These are phyloP conservation scores for Ajuga chamaepitys DNA, from an alignment of 257 asterid species.

Conservation along the genomic window DNA sequence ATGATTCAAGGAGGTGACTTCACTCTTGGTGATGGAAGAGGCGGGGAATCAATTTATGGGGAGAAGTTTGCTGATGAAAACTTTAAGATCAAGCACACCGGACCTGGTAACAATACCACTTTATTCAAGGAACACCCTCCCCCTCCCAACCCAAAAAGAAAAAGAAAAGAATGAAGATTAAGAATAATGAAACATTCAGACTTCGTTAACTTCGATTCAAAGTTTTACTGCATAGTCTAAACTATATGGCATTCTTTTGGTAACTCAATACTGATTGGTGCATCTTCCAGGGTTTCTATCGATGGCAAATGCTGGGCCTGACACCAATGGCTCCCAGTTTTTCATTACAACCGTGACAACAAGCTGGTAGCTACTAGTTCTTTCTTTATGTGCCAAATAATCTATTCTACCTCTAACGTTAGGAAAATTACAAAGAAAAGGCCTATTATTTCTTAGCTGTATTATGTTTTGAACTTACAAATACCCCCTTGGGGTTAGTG, in stretches of 20 bases:
- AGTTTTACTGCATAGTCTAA: too few species aligned
- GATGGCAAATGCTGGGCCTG: conserved; percentile 90
- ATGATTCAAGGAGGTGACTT: conserved; percentile 99
- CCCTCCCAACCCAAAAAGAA: not conserved
- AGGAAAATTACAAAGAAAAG: too few species aligned
- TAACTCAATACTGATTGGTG: too few species aligned
- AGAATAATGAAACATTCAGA: too few species aligned
- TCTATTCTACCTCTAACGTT: too few species aligned
- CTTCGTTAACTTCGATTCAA: too few species aligned
- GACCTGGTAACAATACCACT: conserved; percentile 57
- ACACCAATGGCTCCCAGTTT: conserved; percentile 94
- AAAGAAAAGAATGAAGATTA: too few species aligned
- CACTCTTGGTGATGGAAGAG: conserved; percentile 96
- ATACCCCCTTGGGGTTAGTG: too few species aligned
- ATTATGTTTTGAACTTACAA: too few species aligned
- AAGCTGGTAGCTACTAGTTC: conserved; percentile 46
- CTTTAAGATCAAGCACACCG: conserved; percentile 89
- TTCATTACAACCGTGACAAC: conserved; percentile 99
- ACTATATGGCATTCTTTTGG: too few species aligned
- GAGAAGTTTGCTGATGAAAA: conserved; percentile 90
- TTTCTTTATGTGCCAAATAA: too few species aligned
- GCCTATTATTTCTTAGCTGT: too few species aligned
- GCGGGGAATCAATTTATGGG: conserved; percentile 91
- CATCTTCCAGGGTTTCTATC: conserved; percentile 54
- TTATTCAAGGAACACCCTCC: not conserved